phyloP scores from a whole-genome alignment of 371 early-diverging fungal genomes.

The Rhizopus stolonifer region DNA sequence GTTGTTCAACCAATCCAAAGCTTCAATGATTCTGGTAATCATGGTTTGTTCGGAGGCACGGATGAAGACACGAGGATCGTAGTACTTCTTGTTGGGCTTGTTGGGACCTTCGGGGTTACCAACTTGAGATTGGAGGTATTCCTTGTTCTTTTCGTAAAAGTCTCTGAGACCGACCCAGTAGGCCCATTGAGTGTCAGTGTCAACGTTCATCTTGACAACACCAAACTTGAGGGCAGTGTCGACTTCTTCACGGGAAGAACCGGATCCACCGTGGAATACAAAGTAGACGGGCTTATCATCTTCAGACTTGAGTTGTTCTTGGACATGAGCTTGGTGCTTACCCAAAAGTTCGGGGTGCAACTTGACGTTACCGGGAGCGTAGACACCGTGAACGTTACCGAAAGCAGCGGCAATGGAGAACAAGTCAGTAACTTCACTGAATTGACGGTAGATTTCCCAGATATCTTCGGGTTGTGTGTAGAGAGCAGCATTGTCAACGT shows the following conservation, averaged over 20 bases:
- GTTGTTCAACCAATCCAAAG: conserved; percentile 76
- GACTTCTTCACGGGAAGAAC: conserved; percentile 80
- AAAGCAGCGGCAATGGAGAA: conserved; percentile 91
- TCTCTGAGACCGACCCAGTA: conserved; percentile 76
- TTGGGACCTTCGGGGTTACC: conserved; percentile 89
- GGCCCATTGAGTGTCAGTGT: conserved; percentile 79
- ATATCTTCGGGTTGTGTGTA: conserved; percentile 94
- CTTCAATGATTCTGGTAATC: conserved; percentile 74
- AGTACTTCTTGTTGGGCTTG: conserved; percentile 95
- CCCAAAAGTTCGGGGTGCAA: conserved; percentile 85
- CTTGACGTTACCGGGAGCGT: conserved; percentile 91
- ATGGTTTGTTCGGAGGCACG: conserved; percentile 86
- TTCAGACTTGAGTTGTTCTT: conserved; percentile 59
- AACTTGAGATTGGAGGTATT: conserved; percentile 82
- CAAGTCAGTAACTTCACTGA: conserved; percentile 71
- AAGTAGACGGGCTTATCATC: conserved; percentile 81
- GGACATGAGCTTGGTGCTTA: conserved; percentile 82
- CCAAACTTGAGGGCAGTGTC: conserved; percentile 76
- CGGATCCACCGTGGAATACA: conserved; percentile 96
- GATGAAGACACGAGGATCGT: conserved; percentile 89
- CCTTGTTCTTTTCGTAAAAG: conserved; percentile 72
- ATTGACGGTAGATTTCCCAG: conserved; percentile 85
- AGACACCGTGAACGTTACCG: conserved; percentile 93
- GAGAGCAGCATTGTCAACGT: conserved; percentile 80
- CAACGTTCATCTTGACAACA: conserved; percentile 95